Conservation (phyloP, 139 green algal genomes). For the Picochlorum sp. region DNA sequence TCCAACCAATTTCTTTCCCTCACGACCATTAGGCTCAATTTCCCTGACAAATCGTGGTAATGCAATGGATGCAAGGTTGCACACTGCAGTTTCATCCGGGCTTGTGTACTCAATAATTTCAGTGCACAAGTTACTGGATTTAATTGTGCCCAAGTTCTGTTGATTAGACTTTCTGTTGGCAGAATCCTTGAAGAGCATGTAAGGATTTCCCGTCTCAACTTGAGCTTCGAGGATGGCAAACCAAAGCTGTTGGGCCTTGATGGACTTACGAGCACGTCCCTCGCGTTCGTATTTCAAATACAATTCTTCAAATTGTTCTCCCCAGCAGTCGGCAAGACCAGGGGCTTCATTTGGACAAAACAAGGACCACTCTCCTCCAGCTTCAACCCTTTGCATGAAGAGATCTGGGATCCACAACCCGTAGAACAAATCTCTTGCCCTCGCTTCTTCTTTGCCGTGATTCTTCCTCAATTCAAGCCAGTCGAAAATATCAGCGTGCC, state of each 20-base stretch:
- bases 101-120: constrained; percentile 97
- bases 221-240: constrained; percentile 97
- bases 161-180: constrained; percentile 98
- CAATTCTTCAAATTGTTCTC: constrained; percentile 81
- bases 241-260: constrained; percentile 97
- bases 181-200: constrained; percentile 99
- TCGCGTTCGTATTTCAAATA: constrained; percentile 64
- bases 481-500: constrained; percentile 97
- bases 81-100: constrained; percentile 95
- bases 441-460: constrained; percentile 87
- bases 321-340: constrained; percentile 92
- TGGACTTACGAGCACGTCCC: constrained; percentile 26
- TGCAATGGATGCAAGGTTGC: constrained; percentile 97
- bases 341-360: constrained; percentile 97
- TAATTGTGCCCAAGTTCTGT: constrained; percentile 96
- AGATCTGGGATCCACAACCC: constrained; percentile 95
- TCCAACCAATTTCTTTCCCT: constrained; percentile 70
- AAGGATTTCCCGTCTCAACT: constrained; percentile 98
- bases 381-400: constrained; percentile 87
- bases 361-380: constrained; percentile 74
- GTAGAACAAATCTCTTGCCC: constrained; percentile 97
- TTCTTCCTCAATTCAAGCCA: constrained; percentile 95
- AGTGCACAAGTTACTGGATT: constrained; percentile 98
- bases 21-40: constrained; percentile 37
- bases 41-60: constrained; percentile 80